Conservation (phyloP, 176 grass and related monocot genomes). For the Phoenix roebelenii region DNA sequence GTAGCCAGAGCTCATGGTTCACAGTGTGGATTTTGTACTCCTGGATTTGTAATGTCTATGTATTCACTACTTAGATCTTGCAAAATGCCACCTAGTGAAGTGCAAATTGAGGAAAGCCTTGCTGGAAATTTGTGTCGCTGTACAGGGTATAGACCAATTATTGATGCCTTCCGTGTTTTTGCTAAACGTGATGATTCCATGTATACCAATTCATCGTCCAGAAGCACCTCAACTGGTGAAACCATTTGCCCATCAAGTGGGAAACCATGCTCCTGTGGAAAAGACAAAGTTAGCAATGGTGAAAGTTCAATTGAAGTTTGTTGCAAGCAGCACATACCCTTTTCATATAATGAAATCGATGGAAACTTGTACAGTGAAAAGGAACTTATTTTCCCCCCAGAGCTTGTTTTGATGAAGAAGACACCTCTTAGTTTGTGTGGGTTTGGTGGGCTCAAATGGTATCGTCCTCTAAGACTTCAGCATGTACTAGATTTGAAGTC, state of each 20-base stretch:
- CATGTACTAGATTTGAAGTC: constrained; percentile 67
- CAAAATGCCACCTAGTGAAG: constrained; percentile 61
- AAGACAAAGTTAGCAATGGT: constrained; percentile 18
- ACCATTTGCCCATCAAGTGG: constrained; percentile 82
- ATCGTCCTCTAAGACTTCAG: constrained; percentile 67
- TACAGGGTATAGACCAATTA: constrained; percentile 91
- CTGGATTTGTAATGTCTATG: constrained; percentile 98
- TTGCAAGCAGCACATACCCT: constrained; percentile 41
- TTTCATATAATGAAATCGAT: constrained; percentile 69
- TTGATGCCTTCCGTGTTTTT: constrained; percentile 94
- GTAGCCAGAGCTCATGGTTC: constrained; percentile 82
- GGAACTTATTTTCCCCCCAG: constrained; percentile 92
- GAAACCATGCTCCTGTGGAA: constrained; percentile 73
- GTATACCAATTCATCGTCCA: constrained; percentile 51
- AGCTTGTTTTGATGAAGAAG: constrained; percentile 58
- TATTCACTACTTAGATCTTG: constrained; percentile 87
- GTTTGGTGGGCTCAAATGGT: constrained; percentile 72
- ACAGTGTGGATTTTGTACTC: constrained; percentile 98
- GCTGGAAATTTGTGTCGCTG: constrained; percentile 95
- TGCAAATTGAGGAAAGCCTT: constrained; percentile 86
- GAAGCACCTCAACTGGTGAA: constrained; percentile 29
- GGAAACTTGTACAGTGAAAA: constrained; percentile 63
- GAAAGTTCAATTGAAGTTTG: constrained; percentile 22
- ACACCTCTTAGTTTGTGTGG: constrained; percentile 62
- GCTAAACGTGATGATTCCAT: constrained; percentile 74